Base-by-base conservation (phyloP, 331 rosid species). In the Malus hybrid region DNA sequence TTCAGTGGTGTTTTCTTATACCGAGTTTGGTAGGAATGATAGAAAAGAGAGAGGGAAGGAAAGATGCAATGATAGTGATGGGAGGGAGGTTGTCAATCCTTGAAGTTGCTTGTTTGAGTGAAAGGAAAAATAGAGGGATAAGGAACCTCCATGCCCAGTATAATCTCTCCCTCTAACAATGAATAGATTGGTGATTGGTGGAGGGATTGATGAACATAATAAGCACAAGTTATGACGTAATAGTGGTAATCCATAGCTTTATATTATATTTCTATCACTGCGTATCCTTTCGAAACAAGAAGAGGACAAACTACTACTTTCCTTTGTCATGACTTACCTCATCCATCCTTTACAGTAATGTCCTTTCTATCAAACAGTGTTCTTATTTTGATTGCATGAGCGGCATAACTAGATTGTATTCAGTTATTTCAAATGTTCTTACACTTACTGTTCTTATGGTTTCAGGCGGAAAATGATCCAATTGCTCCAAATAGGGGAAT, bases 401-500 rank as follows among this genome's bases (percentile, higher is more conserved):
- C 3, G 20, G 57, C 19, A 52, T 52, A 52, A 52, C 18, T 52
- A 16, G 18, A 52, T 18, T 16, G 57, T 50, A 16, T 16, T 16
- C 57, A 52, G n/a, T 2, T 52, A 16, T 6, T 14, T 55, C 18
- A n/a, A 55, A 39, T n/a, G 29, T 58, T 69, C 57, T 72, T 58
- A 28, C 57, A 69, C 71, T 81, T 52, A 42, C 9, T 30, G 33
- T 80, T 77, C 42, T 67, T 20, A 57, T 81, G 75, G 66, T 82
- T 83, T 22, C 88, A 94, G 99, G 99, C 97, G 20, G 97, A 84
- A 82, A 94, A 90, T 77, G 99, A 94, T 80, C 97, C 99, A 3
- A 89, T 94, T 80, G 97, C 99, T 78, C 97, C 97, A 13, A 30
- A 78, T 33, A 79, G 92, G 86, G 99, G 88, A 75, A 86, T 94